Evolutionary conservation across 83 land plant genomes (phyloP), one percentile per base, ranked within the genome.

Genomic region (Diphasiastrum complanatum): DNA sequence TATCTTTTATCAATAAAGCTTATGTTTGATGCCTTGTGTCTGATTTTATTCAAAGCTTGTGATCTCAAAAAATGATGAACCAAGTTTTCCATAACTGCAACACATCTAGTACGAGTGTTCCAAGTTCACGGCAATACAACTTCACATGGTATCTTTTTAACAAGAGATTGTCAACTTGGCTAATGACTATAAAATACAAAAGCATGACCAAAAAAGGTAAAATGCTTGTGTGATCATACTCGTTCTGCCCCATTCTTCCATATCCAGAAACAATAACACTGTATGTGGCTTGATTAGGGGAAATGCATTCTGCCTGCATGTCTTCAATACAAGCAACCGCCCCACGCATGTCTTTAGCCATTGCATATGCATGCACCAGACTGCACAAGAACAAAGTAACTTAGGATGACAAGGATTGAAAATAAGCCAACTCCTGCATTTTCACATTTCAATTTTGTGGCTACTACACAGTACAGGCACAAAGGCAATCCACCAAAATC

Each of bases 281-380:
- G 40, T 78, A 84, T 5, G 86, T 89, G 45, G 83, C 99, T 62
- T 81, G 51, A 35, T 74, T 93, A 73, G 83, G 65, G 62, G 76
- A 75, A 61, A 93, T 70, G 27, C 82, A 77, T 51, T 93, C 96
- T 33, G 77, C 77, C 62, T 81, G 68, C 99, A 93, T 93, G 67
- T 89, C 90, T 49, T 83, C 81, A 23, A 83, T 73, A 68, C 92
- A 85, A 26, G 86, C 79, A 32, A 89, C 70, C 19, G 99, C 99
- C 61, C 95, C 99, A 45, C 81, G 83, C 96, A 93, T 89, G 61
- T 93, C 99, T 70, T 81, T 77, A 27, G 86, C 99, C 53, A 85
- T 82, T 60, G 84, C 81, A 73, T 89, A 93, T 55, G 99, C 96
- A 69, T 89, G 91, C 57, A 93, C 81, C 72, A 93, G 80, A 80